A percentile compares a stretch with the other conserved stretches of the same genome.
Conservation (phyloP, 352 stramenopile species). For the Aphanomyces euteiches region DNA sequence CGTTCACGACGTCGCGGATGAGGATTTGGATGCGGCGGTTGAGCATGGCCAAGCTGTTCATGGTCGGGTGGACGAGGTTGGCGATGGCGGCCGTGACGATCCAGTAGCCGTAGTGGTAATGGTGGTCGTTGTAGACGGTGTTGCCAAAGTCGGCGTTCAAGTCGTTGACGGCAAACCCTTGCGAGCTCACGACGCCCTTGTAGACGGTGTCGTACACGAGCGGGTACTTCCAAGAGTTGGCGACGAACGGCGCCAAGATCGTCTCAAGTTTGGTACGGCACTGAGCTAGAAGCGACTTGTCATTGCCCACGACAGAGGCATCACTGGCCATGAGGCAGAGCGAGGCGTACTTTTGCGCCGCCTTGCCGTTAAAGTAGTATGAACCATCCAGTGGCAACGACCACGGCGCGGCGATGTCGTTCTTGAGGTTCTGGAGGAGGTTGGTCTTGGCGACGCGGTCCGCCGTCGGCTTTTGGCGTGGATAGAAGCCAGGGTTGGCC, state of each 20-base stretch:
- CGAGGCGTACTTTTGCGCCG: constrained; percentile 67
- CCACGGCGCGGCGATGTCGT: constrained; percentile 56
- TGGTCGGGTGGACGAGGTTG: constrained; percentile 69
- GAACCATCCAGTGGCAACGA: constrained; percentile 47
- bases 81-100: constrained; percentile 56
- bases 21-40: constrained; percentile 51
- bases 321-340: constrained; percentile 75
- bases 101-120: constrained; percentile 79
- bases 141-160: constrained; percentile 69
- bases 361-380: constrained; percentile 77
- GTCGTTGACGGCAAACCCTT: constrained; percentile 51
- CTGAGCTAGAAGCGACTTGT: constrained; percentile 46
- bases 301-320: constrained; percentile 54
- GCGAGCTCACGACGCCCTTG: constrained; percentile 58
- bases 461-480: constrained; percentile 41
- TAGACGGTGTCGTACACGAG: constrained; percentile 61
- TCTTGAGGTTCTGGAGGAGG: constrained; percentile 46
- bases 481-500: constrained; percentile 60
- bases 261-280: constrained; percentile 64
- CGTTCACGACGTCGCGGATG: constrained; percentile 51
- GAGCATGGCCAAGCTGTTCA: constrained; percentile 45
- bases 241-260: constrained; percentile 50
- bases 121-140: constrained; percentile 73
- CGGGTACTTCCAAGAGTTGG: constrained; percentile 60
- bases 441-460: constrained; percentile 37